These are phyloP conservation scores for Punica granatum DNA, from an alignment of 345 rosid genomes.

Conservation along the genomic window DNA sequence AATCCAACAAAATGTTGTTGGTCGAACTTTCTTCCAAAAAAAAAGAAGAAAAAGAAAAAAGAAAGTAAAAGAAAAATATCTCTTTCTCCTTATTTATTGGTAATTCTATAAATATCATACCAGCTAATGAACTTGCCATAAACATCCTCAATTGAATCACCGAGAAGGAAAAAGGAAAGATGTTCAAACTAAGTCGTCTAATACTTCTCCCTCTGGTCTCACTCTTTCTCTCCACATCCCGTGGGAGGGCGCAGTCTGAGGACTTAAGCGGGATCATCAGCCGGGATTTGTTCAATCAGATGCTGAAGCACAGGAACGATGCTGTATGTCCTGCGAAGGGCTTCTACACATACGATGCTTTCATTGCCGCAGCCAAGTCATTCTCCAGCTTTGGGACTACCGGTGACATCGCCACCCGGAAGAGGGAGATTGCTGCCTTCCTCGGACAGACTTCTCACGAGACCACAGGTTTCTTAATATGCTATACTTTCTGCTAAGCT, in stretches of 20 bases:
- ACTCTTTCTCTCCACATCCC: background rate
- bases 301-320: slow-evolving; percentile 16
- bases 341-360: slow-evolving; percentile 16
- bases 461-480: slow-evolving; percentile 13
- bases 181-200: background rate
- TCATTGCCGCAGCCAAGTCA: slow-evolving; percentile 10
- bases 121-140: background rate
- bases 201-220: background rate
- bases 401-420: slow-evolving; percentile 12
- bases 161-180: background rate
- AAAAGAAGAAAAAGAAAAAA: no score
- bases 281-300: slow-evolving; percentile 7
- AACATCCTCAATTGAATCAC: background rate
- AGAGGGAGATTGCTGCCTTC: slow-evolving; percentile 17
- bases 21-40: no score
- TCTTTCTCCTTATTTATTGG: no score
- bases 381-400: slow-evolving; percentile 11
- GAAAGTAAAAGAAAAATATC: no score
- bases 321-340: slow-evolving; percentile 14
- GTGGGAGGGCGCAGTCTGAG: background rate
- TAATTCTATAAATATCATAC: background rate
- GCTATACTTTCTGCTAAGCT: no score
- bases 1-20: no score
- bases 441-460: slow-evolving; percentile 17
- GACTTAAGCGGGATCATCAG: slow-evolving; percentile 11